Evolutionary conservation across 2,329 filamentous ascomycete genomes (phyloP), one percentile per base, ranked within the genome.

Genomic region (Ophiostoma sp.): DNA sequence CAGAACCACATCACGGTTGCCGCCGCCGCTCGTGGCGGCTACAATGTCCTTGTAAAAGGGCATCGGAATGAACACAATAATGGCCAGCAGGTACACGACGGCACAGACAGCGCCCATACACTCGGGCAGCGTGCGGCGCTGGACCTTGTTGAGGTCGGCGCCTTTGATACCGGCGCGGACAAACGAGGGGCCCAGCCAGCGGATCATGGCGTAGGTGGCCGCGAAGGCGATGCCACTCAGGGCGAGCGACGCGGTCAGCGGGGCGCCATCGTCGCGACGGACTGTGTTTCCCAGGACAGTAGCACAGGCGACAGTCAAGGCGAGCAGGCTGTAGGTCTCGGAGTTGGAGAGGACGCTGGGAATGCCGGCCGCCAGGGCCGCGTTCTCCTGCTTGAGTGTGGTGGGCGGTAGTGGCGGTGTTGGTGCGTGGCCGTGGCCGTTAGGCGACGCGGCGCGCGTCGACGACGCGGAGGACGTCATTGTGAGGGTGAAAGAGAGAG

Each of bases 21-120:
- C 95, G 76, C 94, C 95, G 76, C 95, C 96, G 77, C 94, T 97
- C 25, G 96, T 98, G 52, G 95, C 94, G 19, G 94, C 93, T 33
- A 98, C 95, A 77, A 99, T 97, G 81, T 98, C 95, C 83, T 98
- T 97, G 86, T 98, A 98, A 82, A 99, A 98, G 0, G 95, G 93
- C 82, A 98, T 97, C 0, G 96, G 96, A 74, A 98, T 94, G 81
- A 99, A 99, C 75, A 94, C 85, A 77, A 98, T 97, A 77, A 98
- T 87, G 69, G 91, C 88, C 76, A 99, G 87, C 59, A 99, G 87
- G 83, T 98, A 98, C 33, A 98, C 94, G 77, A 96, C 89, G 9
- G 95, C 96, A 80, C 93, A 97, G 33, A 99, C 89, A 73, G 94
- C 93, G 39, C 96, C 96, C 95, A 99, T 98, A 77, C 93, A 95